Conservation (phyloP, 208 protist species). For the Lotmaria passim region DNA sequence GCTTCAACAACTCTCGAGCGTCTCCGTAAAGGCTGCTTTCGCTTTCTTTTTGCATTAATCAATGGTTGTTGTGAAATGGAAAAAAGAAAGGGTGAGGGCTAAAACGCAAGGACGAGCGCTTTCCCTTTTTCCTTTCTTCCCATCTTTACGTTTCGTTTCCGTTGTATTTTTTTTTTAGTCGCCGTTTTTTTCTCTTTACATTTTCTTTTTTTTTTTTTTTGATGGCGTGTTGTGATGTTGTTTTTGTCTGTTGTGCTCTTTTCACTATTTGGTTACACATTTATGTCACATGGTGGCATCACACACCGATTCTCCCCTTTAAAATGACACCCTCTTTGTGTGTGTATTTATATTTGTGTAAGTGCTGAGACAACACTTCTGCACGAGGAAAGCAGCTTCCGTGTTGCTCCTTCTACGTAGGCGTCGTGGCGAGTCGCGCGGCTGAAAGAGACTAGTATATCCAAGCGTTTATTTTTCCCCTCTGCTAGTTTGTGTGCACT, state of each 20-base stretch:
- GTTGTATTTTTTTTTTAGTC: not conserved
- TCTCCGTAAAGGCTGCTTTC: not conserved
- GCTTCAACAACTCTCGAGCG: constrained; percentile 46
- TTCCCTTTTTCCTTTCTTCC: not conserved
- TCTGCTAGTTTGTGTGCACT: no score
- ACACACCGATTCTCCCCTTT: not conserved
- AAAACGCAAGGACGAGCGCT: no score
- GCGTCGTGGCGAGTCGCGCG: no score
- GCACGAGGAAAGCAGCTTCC: no score
- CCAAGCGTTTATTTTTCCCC: no score
- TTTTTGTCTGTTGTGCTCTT: no score
- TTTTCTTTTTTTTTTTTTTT: constrained; percentile 5
- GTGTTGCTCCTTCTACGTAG: no score
- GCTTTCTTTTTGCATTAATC: not conserved
- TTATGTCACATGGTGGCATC: not conserved
- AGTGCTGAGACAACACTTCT: no score
- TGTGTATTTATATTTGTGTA: no score
- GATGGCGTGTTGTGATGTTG: not conserved
- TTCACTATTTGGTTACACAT: not conserved
- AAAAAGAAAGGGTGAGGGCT: no score
- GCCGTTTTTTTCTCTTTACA: not conserved
- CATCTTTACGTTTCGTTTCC: not conserved
- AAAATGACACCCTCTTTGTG: not conserved
- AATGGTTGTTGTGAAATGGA: no score
- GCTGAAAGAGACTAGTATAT: no score